Evolutionary conservation across 306 rosid genomes (phyloP), one percentile per base, ranked within the genome.

Genomic region (Psophocarpus tetragonolobus): DNA sequence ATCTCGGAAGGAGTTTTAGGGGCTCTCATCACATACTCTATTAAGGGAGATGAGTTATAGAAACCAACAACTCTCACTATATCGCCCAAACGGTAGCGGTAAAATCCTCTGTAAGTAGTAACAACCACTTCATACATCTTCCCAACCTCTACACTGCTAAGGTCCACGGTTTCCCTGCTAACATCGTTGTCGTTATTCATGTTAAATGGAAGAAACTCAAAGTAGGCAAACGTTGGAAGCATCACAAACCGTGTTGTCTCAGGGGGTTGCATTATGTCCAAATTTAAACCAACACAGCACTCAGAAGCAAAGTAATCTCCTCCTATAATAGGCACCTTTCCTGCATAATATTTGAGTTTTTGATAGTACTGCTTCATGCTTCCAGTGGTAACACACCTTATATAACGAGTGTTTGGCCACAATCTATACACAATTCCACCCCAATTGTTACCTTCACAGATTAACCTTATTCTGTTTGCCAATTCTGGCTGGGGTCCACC

Each of bases 131-230:
- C 90, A 85, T 91, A 91, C 93, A 91, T 85, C 88, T 85, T 88
- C 70, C 93, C 96, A 69, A 78, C 79, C 82, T 85, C 85, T 8
- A 88, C 87, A 73, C 80, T 66, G 17, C 83, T 74, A 53, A 85
- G 24, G 20, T 84, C 90, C 11, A 87, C 86, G 0, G 91, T 84
- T 85, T 91, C 87, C 24, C 64, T 61, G 15, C 70, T 24, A 58
- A 50, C 67, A 74, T 57, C 45, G 32, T 62, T 24, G n/a, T 47
- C 75, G 75, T 78, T 80, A 41, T 88, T 69, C 76, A 48, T 65
- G 81, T 67, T 80, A 69, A 87, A 91, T 60, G 93, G 93, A 81
- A 91, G 91, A 82, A 91, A 91, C 87, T 91, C 96, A 70, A 91
- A 91, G 68, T 89, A 91, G 3, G 91, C 91, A 50, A 88, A 87